Conservation (phyloP, 164 flowering plant species). For the Chloranthus sessilifolius region DNA sequence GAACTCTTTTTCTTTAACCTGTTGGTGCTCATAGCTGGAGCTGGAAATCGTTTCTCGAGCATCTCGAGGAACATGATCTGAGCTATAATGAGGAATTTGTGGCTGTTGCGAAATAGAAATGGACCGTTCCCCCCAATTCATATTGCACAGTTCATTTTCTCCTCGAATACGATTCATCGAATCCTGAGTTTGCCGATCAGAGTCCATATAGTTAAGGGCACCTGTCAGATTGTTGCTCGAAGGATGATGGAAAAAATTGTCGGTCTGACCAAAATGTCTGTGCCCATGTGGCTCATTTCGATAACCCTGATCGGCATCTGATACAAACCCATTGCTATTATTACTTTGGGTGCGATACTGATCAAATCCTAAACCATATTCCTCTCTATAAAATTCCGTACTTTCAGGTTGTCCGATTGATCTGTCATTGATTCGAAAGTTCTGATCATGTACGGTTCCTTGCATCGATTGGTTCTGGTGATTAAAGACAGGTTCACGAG, state of each 20-base stretch:
- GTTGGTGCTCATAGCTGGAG: slow-evolving; percentile 10
- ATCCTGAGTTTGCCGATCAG: slow-evolving; percentile 7
- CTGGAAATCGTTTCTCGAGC: slow-evolving; percentile 11
- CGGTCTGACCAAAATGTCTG: slow-evolving; percentile 4
- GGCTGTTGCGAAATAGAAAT: background rate
- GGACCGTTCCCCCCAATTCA: slow-evolving; percentile 2
- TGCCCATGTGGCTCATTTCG: slow-evolving; percentile 5
- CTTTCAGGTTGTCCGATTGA: background rate
- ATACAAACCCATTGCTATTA: slow-evolving; percentile 3
- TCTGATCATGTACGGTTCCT: background rate
- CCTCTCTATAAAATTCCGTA: slow-evolving; percentile 9
- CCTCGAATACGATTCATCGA: slow-evolving; percentile 2
- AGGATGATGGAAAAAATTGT: slow-evolving; percentile 4
- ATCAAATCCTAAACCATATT: slow-evolving; percentile 4
- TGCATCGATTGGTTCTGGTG: background rate
- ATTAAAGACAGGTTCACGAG: slow-evolving; percentile 4
- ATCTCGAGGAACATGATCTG: slow-evolving; percentile 1
- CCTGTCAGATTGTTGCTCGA: slow-evolving; percentile 1
- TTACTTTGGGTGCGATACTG: slow-evolving; percentile 10
- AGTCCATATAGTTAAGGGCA: slow-evolving; percentile 5
- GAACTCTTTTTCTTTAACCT: slow-evolving; percentile 5
- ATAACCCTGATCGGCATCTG: background rate
- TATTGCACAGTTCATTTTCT: background rate
- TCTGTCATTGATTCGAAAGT: background rate
- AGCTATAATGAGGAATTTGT: background rate